A percentile compares a stretch with the other conserved stretches of the same genome.
phyloP scores from a whole-genome alignment of 108 stramenopile species.

The Mediolabrus comicus region DNA sequence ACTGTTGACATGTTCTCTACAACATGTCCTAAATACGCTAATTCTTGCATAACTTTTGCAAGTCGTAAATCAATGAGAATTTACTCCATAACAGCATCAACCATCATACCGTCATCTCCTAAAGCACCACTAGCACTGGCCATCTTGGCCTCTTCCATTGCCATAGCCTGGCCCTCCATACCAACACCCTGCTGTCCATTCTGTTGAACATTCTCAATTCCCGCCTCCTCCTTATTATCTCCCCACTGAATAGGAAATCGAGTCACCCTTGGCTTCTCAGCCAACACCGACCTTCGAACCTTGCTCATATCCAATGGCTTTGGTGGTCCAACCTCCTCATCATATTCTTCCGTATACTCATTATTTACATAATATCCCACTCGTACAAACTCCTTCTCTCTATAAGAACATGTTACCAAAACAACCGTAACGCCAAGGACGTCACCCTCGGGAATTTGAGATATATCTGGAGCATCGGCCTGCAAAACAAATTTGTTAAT shows the following conservation, averaged over 20 bases:
- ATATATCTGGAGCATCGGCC: slow-evolving; percentile 89
- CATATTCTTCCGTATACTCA: slow-evolving; percentile 80
- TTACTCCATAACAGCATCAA: slow-evolving; percentile 2
- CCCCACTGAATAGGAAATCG: slow-evolving; percentile 94
- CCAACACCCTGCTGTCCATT: slow-evolving; percentile 2
- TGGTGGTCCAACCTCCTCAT: slow-evolving; percentile 51
- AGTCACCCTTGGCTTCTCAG: slow-evolving; percentile 96
- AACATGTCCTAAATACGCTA: no score
- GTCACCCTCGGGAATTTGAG: slow-evolving; percentile 80
- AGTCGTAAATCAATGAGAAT: neutral
- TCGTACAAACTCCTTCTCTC: slow-evolving; percentile 93
- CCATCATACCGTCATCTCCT: neutral
- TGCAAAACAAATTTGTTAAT: slow-evolving; percentile 90
- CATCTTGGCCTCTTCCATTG: slow-evolving; percentile 11
- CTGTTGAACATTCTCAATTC: slow-evolving; percentile 9
- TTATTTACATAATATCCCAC: slow-evolving; percentile 99
- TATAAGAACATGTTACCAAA: slow-evolving; percentile 94
- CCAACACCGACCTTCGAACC: slow-evolving; percentile 84
- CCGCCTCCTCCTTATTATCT: slow-evolving; percentile 40
- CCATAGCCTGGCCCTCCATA: slow-evolving; percentile 10
- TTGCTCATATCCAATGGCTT: slow-evolving; percentile 64
- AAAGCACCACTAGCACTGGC: neutral
- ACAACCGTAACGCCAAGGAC: slow-evolving; percentile 98
- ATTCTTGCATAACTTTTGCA: neutral
- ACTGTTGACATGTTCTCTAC: neutral